These are phyloP conservation scores for Linum tenue DNA, from an alignment of 345 rosid genomes.

Conservation along the genomic window DNA sequence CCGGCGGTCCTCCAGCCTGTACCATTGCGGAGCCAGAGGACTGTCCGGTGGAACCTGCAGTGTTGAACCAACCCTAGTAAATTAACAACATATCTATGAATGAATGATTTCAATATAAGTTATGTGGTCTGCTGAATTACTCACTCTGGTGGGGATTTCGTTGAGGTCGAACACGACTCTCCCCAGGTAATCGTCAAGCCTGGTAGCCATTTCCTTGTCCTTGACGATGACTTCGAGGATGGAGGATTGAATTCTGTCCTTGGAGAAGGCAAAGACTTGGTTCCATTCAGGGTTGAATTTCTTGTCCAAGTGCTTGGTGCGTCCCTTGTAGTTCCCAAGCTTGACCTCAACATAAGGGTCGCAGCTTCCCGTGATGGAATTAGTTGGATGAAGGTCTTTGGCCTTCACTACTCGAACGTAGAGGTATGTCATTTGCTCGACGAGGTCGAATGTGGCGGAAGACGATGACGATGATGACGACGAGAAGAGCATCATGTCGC, in stretches of 20 bases:
- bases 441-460: constrained; percentile 50
- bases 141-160: constrained; percentile 68
- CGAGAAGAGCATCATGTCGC: neutral
- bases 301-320: constrained; percentile 65
- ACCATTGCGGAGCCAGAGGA: constrained; percentile 93
- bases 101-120: too few species aligned
- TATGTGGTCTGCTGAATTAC: too few species aligned
- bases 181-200: constrained; percentile 64
- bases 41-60: constrained; percentile 65
- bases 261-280: constrained; percentile 81
- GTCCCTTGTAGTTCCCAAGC: constrained; percentile 87
- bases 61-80: too few species aligned
- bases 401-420: constrained; percentile 70
- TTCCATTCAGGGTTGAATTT: constrained; percentile 83
- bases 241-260: constrained; percentile 74
- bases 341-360: constrained; percentile 89
- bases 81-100: too few species aligned
- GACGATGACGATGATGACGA: neutral
- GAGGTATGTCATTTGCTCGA: constrained; percentile 70
- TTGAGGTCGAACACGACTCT: constrained; percentile 64
- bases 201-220: constrained; percentile 61
- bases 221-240: constrained; percentile 58
- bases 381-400: constrained; percentile 53
- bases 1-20: constrained; percentile 57
- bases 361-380: constrained; percentile 53